Evolutionary conservation across 352 stramenopile genomes (phyloP).

Genomic region (Pythium utonaiense): DNA sequence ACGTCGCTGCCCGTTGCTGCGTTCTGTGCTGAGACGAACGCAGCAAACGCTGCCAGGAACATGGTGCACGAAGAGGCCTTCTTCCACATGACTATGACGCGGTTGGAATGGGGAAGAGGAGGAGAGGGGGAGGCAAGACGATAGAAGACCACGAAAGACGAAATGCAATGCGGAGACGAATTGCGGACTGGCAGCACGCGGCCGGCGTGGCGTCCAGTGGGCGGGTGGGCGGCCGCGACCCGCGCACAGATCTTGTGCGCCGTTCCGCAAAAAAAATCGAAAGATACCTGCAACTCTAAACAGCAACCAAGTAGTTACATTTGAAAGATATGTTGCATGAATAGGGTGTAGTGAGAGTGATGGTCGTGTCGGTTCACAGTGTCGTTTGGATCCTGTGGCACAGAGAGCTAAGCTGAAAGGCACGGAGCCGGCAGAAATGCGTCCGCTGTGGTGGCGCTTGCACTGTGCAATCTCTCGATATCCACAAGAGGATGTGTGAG

Average conservation of each 20-base stretch:
- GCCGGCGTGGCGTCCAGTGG: background rate
- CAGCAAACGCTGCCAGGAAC: constrained; percentile 13
- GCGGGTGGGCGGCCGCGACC: background rate
- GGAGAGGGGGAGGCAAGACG: background rate
- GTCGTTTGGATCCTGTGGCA: constrained; percentile 10
- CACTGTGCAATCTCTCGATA: no score
- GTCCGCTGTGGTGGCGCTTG: no score
- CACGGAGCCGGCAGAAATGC: background rate
- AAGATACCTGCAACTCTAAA: constrained; percentile 12
- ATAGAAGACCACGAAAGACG: background rate
- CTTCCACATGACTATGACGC: constrained; percentile 19
- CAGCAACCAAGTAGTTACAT: background rate
- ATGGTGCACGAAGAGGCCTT: constrained; percentile 14
- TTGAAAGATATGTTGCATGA: background rate
- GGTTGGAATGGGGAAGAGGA: background rate
- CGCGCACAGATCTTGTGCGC: constrained; percentile 17
- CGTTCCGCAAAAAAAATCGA: constrained; percentile 24
- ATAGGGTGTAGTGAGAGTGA: constrained; percentile 14
- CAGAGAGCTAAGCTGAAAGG: background rate
- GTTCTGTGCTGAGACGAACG: constrained; percentile 22
- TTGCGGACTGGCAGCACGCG: constrained; percentile 5
- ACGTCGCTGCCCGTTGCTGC: constrained; percentile 40
- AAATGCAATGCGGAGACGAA: constrained; percentile 13
- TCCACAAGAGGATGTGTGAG: no score
- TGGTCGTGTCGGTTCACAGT: constrained; percentile 21